phyloP scores from a whole-genome alignment of 2,329 filamentous ascomycete genomes.

The Phaeosphaeriaceae sp. region DNA sequence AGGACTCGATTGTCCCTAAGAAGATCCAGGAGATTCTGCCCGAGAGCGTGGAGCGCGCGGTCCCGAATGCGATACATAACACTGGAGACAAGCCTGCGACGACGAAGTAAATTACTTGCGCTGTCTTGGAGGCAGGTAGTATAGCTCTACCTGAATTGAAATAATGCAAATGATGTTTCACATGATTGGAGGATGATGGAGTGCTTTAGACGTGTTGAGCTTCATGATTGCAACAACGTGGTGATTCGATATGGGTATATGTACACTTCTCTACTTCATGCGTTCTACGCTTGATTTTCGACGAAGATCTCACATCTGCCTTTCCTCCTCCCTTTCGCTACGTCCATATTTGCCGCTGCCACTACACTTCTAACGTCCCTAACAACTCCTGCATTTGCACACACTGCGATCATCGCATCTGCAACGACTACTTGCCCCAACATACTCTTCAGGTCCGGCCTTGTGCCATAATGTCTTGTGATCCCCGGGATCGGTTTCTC shows the following conservation, averaged over 20 bases:
- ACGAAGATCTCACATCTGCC: conserved; percentile 22
- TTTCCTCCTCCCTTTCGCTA: conserved; percentile 22
- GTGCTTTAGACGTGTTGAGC: too few relatives aligned
- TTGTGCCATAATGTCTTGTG: conserved; percentile 15
- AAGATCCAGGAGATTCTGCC: conserved; percentile 54
- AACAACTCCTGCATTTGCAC: conserved; percentile 22
- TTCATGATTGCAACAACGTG: too few relatives aligned
- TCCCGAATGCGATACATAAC: conserved; percentile 55
- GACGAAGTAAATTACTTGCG: not conserved
- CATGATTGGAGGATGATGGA: too few relatives aligned
- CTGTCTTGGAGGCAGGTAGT: too few relatives aligned
- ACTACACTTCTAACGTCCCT: conserved; percentile 17
- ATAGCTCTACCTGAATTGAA: too few relatives aligned
- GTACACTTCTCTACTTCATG: not conserved
- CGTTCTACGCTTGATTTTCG: conserved; percentile 11
- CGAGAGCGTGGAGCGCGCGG: conserved; percentile 52
- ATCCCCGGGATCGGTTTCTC: conserved; percentile 2
- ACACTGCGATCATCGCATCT: conserved; percentile 32
- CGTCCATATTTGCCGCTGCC: conserved; percentile 26
- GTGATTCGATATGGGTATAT: not conserved
- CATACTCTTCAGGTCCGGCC: conserved; percentile 21
- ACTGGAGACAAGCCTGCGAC: conserved; percentile 35
- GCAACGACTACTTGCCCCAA: not conserved
- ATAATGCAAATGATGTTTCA: too few relatives aligned
- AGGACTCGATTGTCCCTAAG: conserved; percentile 51